phyloP scores from a whole-genome alignment of 805 yeast species.

The Kodamaea leandrae region DNA sequence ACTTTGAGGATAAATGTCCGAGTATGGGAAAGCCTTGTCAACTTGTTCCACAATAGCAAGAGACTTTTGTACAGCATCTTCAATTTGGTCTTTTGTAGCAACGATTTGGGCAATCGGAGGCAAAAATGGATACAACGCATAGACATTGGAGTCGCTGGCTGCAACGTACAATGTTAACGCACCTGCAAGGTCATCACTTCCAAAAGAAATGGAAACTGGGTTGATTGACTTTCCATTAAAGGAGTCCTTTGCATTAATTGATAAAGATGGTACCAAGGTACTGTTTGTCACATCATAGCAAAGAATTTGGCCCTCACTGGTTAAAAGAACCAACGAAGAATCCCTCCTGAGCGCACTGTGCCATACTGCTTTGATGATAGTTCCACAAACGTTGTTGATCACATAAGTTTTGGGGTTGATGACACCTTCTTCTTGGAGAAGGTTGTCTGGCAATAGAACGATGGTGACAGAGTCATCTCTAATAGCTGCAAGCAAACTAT shows the following conservation, averaged over 20 bases:
- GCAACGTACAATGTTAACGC: slow-evolving; percentile 30
- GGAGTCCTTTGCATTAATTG: slow-evolving; percentile 14
- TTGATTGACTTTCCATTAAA: slow-evolving; percentile 8
- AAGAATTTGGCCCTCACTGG: slow-evolving; percentile 17
- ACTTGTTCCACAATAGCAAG: slow-evolving; percentile 11
- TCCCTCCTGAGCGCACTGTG: slow-evolving; percentile 21
- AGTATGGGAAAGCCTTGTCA: slow-evolving; percentile 12
- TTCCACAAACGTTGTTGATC: slow-evolving; percentile 15
- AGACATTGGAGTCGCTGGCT: slow-evolving; percentile 19
- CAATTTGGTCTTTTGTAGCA: slow-evolving; percentile 16
- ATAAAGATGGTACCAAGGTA: slow-evolving; percentile 17
- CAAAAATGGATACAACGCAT: slow-evolving; percentile 30
- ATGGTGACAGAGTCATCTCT: slow-evolving; percentile 30
- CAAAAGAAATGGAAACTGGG: slow-evolving; percentile 27
- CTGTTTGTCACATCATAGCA: slow-evolving; percentile 19
- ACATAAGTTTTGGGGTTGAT: slow-evolving; percentile 10
- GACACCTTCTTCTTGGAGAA: slow-evolving; percentile 5
- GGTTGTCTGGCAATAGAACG: slow-evolving; percentile 26
- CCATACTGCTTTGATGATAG: slow-evolving; percentile 26
- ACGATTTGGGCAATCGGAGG: slow-evolving; percentile 16
- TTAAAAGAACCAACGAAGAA: slow-evolving; percentile 25
- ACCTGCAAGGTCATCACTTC: slow-evolving; percentile 22
- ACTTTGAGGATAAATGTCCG: slow-evolving; percentile 11
- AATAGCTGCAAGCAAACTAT: slow-evolving; percentile 42
- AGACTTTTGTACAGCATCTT: slow-evolving; percentile 13